Base-by-base conservation (phyloP, 2,329 filamentous ascomycete genomes). In the Hymenoscyphus fraxineus region DNA sequence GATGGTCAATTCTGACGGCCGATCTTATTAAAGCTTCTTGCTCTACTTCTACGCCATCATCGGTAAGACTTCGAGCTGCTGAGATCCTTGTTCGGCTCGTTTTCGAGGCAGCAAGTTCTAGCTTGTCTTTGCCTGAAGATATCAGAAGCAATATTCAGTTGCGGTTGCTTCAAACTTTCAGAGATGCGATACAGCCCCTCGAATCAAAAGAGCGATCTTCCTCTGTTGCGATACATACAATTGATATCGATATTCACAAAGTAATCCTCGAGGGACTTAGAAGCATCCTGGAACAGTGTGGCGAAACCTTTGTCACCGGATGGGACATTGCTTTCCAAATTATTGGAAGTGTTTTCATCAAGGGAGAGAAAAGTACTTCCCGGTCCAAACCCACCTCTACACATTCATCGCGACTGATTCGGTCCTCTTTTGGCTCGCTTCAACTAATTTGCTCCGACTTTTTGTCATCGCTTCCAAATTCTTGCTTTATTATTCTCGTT, bases 371-470 rank as follows among this genome's bases (percentile, higher is more conserved):
- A 19, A 60, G 66, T 22, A 61, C 69, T 31, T 59, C 65, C 16
- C 63, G 60, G 9, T 64, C 65, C 4, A 73, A 70, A 31, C 41
- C 60, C 22, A 68, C 69, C 15, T 78, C 77, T 39, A 87, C 84
- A 6, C 79, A 83, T 59, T 94, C 93, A 13, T 83, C 87, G 56
- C 89, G 88, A 68, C 83, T 98, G 27, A 90, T 97, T 60, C 86
- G 93, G 66, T 89, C 92, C 16, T 91, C 94, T 0, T 99, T 99
- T 76, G 90, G 87, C 68, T 96, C 93, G 1, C 81, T 96, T 13
- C 92, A 98, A 75, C 85, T 99, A 2, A 90, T 99, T 57, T 96
- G 93, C 76, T 97, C 95, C 0, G 95, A 99, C 76, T 99, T 99
- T 73, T 79, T 99, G 40, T 83, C 88, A 15, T 87, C 90, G 6